Percentiles rank a stretch among this genome's conserved stretches.
Evolutionary conservation across 352 stramenopile genomes (phyloP).

Genomic region (Pythium insidiosum): DNA sequence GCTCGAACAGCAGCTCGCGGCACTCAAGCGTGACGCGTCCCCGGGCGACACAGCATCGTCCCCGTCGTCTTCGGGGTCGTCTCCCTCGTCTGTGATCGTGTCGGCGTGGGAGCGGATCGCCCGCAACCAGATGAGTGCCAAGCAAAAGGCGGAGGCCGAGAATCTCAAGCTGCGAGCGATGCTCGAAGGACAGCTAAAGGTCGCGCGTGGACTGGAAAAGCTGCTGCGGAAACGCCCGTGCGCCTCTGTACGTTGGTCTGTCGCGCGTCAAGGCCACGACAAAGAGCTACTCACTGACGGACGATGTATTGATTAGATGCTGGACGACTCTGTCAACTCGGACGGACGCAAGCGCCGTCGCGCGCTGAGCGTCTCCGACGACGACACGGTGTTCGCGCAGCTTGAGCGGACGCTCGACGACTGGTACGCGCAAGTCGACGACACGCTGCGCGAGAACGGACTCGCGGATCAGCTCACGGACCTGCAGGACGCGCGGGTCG

Average conservation of each 20-base stretch:
- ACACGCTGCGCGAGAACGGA: no score
- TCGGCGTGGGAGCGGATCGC: slow-evolving; percentile 36
- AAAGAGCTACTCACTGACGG: no score
- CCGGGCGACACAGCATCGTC: not conserved
- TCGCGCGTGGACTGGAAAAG: slow-evolving; percentile 18
- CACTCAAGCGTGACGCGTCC: not conserved
- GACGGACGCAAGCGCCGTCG: no score
- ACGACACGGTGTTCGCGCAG: no score
- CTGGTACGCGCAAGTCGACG: no score
- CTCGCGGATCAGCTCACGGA: no score
- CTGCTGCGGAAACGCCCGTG: slow-evolving; percentile 16
- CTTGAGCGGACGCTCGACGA: no score
- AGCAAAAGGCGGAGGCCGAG: slow-evolving; percentile 23
- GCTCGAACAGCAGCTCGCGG: slow-evolving; percentile 17
- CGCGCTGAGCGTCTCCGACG: no score
- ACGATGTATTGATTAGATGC: no score
- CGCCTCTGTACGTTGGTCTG: not conserved
- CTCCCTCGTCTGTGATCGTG: not conserved
- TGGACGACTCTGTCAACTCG: no score
- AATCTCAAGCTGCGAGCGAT: slow-evolving; percentile 19
- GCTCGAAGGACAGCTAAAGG: slow-evolving; percentile 22
- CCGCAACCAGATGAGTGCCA: slow-evolving; percentile 22
- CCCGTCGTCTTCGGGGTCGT: not conserved
- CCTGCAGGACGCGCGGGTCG: no score
- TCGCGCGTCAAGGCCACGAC: no score